Conservation (phyloP, 306 rosid species). For the cucumber (Cucumis sativus) region DNA sequence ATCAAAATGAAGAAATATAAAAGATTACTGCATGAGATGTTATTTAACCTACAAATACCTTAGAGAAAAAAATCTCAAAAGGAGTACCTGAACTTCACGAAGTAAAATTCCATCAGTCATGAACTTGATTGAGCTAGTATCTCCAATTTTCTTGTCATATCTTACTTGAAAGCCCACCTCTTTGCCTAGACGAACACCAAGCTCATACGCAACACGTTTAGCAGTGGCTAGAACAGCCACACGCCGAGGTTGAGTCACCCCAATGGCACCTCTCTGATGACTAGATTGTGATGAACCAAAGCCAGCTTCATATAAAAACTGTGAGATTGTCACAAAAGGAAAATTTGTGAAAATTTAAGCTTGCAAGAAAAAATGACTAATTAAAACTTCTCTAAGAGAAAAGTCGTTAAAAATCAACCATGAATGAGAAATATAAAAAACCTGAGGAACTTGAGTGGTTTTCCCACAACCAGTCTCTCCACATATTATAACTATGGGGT, state of each 20-base stretch:
- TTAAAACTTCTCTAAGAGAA: neutral
- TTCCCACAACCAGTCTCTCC: conserved; percentile 99
- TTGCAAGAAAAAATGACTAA: neutral
- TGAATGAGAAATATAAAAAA: conserved; percentile 14
- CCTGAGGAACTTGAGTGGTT: conserved; percentile 99
- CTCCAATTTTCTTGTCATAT: conserved; percentile 77
- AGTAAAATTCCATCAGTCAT: conserved; percentile 97
- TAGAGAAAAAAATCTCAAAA: neutral
- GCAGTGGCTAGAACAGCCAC: conserved; percentile 94
- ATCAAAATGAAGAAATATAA: neutral
- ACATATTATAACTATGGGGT: conserved; percentile 68
- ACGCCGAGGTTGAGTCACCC: conserved; percentile 93
- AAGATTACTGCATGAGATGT: neutral
- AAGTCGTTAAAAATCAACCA: neutral
- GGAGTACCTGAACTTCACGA: conserved; percentile 77
- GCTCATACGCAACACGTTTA: conserved; percentile 84
- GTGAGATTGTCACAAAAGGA: conserved; percentile 4
- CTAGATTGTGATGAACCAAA: conserved; percentile 52
- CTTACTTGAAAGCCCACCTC: conserved; percentile 93
- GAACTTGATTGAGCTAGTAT: conserved; percentile 71
- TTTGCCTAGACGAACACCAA: conserved; percentile 63
- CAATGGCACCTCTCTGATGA: conserved; percentile 49
- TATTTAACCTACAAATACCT: neutral
- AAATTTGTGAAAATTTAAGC: neutral
- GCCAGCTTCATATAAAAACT: conserved; percentile 92